Evolutionary conservation across 352 stramenopile species (phyloP), one percentile per base, ranked within the genome.

Genomic region (Blastocystis sp.): DNA sequence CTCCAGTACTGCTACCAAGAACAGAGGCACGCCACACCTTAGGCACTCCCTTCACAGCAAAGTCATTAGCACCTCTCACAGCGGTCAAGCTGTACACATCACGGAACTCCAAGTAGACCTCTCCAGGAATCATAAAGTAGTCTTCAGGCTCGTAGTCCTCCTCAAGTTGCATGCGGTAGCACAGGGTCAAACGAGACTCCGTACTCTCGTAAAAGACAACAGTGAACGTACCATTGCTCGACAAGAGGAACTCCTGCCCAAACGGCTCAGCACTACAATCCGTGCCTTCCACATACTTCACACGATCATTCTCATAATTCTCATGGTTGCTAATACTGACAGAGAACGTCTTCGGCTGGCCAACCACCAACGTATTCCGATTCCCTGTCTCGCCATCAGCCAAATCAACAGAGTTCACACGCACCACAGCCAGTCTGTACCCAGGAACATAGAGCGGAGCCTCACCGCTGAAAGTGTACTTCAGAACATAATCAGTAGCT

Each of bases 271-370:
- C 73, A n/a, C 16, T 54, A 37, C 73, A 85, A 45, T 85, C 73
- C 16, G n/a, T 69, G 13, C 73, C 73, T 13, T 54, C 41, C 47
- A 85, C 73, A 45, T 85, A 85, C 73, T 85, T 85, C 73, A 85
- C 73, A 24, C 0, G n/a, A 65, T 85, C 73, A 1, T 66, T 65
- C 37, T 62, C 55, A 30, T 43, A n/a, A 24, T 68, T 62, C 3
- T 85, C 73, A 45, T 85, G 73, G 73, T 85, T 85, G 47, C 73
- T 85, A 13, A 85, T 43, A 2, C 47, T 85, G 53, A 85, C 53
- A 13, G 65, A 45, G 73, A 85, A 85, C 13, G 73, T 68, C 73
- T 85, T 85, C 39, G 45, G 73, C 30, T 68, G 50, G 5, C 73
- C 73, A 9, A 85, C 73, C 26, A 85, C 50, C n/a, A 85, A 24